These are phyloP conservation scores for Malus asiatica DNA, from an alignment of 306 rosid species.

Conservation along the genomic window DNA sequence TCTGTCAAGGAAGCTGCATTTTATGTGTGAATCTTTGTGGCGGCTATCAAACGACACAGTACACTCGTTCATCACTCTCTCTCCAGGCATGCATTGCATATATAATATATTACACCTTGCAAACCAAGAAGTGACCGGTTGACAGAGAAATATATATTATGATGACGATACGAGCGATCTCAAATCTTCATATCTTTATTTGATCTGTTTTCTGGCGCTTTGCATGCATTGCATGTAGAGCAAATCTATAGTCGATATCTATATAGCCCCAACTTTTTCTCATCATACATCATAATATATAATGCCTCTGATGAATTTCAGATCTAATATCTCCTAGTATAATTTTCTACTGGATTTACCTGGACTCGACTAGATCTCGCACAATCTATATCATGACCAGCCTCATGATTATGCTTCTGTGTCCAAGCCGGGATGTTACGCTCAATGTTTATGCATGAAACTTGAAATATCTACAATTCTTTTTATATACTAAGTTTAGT, in stretches of 20 bases:
- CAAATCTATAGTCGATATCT: background rate
- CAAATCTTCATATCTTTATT: background rate
- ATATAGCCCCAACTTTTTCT: background rate
- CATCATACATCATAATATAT: background rate
- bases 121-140: background rate
- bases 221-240: background rate
- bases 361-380: background rate
- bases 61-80: background rate
- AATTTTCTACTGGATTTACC: background rate
- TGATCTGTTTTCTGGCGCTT: background rate
- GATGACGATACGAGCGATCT: background rate
- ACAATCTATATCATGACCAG: background rate
- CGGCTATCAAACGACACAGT: background rate
- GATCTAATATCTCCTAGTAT: background rate
- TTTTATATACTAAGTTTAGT: too few relatives aligned
- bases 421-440: background rate
- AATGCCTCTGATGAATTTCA: background rate
- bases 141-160: background rate
- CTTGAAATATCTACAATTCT: background rate
- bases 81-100: background rate
- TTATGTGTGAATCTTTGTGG: background rate
- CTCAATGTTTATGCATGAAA: background rate
- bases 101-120: background rate
- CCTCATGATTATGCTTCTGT: background rate
- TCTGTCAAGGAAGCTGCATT: background rate